These are phyloP conservation scores for Styphnolobium japonicum DNA, from an alignment of 306 rosid genomes.

Conservation along the genomic window DNA sequence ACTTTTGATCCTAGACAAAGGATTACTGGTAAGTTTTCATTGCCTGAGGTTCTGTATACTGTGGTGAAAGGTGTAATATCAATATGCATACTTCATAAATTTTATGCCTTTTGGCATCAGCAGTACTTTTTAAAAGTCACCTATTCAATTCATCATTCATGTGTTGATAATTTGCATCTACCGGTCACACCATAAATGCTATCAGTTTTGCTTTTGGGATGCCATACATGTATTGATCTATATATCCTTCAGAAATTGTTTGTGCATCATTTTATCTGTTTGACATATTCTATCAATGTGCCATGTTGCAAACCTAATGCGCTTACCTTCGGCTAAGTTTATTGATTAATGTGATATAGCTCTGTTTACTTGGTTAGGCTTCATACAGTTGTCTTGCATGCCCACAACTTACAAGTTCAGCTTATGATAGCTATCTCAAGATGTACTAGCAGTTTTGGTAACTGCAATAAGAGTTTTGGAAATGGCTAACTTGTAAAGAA, in stretches of 20 bases:
- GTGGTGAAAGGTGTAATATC: constrained; percentile 16
- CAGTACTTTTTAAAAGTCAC: neutral
- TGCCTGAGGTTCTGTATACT: constrained; percentile 8
- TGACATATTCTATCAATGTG: constrained; percentile 5
- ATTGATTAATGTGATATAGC: neutral
- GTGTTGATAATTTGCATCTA: neutral
- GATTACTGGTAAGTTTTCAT: constrained; percentile 74
- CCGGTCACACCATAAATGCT: neutral
- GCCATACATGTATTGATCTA: neutral
- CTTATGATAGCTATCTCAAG: neutral
- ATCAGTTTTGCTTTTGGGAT: neutral
- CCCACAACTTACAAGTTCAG: neutral
- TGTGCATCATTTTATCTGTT: constrained; percentile 1
- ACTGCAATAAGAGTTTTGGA: neutral
- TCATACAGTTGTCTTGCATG: neutral
- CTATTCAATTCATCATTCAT: neutral
- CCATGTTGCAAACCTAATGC: neutral
- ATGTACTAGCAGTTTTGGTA: neutral
- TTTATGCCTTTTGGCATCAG: neutral
- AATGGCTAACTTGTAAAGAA: neutral
- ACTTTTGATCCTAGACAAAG: constrained; percentile 90
- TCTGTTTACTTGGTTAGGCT: constrained; percentile 8
- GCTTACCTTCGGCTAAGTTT: neutral
- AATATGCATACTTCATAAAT: neutral
- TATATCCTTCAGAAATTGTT: constrained; percentile 16